Conservation (phyloP, 306 rosid species). For the Acmispon strigosus region DNA sequence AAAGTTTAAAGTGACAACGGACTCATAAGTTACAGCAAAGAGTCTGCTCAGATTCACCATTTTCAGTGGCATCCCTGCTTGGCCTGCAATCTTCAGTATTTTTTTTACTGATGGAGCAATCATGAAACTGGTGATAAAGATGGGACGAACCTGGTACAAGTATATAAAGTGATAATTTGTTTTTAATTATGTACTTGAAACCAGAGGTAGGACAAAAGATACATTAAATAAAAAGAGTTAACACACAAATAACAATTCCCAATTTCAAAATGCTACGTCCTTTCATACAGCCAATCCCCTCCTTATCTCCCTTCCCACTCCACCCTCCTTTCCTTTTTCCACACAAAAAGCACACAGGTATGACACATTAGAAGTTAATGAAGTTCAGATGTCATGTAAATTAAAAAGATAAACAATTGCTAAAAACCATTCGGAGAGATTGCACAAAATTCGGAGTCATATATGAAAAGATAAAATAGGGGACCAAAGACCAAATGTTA, state of each 20-base stretch:
- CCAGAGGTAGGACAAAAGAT: constrained; percentile 1
- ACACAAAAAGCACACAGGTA: not conserved
- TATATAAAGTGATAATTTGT: not conserved
- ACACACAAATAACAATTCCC: not conserved
- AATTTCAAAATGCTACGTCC: not conserved
- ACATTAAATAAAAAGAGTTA: not conserved
- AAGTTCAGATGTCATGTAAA: not conserved
- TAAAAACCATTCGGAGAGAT: not conserved
- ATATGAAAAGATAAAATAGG: not conserved
- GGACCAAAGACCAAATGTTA: not conserved
- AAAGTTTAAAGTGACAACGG: not conserved
- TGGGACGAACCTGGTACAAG: constrained; percentile 26
- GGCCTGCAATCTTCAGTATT: constrained; percentile 10
- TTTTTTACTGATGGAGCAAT: not conserved
- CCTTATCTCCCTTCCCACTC: not conserved
- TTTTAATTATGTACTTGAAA: not conserved
- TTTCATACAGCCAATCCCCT: not conserved
- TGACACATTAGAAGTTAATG: not conserved
- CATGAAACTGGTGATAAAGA: not conserved
- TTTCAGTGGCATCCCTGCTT: not conserved
- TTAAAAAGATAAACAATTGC: not conserved
- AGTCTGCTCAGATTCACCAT: constrained; percentile 2
- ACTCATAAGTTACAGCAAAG: not conserved
- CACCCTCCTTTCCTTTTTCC: not conserved
- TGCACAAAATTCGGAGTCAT: not conserved